These are phyloP conservation scores for Apiospora aurea DNA, from an alignment of 2,329 filamentous ascomycete genomes.

Conservation along the genomic window DNA sequence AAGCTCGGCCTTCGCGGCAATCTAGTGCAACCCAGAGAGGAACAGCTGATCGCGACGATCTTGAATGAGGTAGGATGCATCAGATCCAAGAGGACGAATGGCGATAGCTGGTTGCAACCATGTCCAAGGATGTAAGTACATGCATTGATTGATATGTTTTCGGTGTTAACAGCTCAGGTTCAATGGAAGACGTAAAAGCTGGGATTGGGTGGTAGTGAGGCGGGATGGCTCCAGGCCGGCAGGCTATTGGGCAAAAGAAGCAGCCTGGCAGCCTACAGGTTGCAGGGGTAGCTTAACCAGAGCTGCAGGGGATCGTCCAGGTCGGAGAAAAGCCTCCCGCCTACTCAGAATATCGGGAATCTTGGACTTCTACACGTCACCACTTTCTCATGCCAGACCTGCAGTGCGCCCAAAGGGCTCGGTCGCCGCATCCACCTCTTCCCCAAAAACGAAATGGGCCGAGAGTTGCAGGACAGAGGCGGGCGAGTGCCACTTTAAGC, in stretches of 20 bases:
- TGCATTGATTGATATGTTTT: background rate
- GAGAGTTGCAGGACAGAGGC: slow-evolving; percentile 7
- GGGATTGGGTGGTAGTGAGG: background rate
- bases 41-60: background rate
- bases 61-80: background rate
- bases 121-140: too few relatives aligned
- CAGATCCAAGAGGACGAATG: background rate
- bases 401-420: background rate
- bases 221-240: too few relatives aligned
- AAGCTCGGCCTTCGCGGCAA: background rate
- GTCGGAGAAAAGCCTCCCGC: slow-evolving; percentile 1
- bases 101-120: background rate
- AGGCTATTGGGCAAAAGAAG: background rate
- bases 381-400: slow-evolving; percentile 2
- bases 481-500: background rate
- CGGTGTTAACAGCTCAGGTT: background rate
- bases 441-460: background rate
- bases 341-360: background rate
- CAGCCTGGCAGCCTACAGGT: too few relatives aligned
- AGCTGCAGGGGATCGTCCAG: background rate
- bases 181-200: background rate
- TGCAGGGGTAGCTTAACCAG: background rate
- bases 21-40: background rate
- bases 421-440: background rate
- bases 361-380: slow-evolving; percentile 12